Base-by-base conservation (phyloP, 2,329 filamentous ascomycete species). In the Arthrobotrys iridis region DNA sequence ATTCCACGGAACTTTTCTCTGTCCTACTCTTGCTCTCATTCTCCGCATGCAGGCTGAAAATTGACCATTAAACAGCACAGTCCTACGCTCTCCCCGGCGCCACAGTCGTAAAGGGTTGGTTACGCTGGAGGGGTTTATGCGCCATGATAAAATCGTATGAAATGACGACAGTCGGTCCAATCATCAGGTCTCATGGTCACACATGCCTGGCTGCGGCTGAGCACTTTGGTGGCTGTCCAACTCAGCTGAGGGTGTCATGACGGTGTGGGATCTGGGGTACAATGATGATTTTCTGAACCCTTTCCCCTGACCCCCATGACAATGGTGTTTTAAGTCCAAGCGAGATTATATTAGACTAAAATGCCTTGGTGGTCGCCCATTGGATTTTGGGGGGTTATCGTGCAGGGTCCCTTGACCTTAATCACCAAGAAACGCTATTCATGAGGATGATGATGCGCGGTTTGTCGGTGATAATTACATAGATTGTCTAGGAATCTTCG, bases 121-220 rank as follows among this genome's bases (percentile, higher is more conserved):
- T 58, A 45, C 22, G 50, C 59, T 30, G 48, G 65, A 59, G 59
- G 48, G 58, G 24, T 41, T n/a, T 24, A 40, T 46, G 55, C 28
- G 55, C 55, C 35, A 59, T 35, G 55, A 59, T 43, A 30, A 59
- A 13, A 11, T 41, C 35, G 37, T 43, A 59, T 43, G 5, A 62
- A 62, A 62, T 62, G 65, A 70, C 43, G 33, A 24, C 59, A 41
- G 57, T 33, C 50, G 43, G 22, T 48, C 68, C 68, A 73, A 73
- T 73, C 50, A 73, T 26, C 41, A n/a, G 60, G 41, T 37, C 37
- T 65, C 50, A 33, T 55, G 68, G 60, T 59, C 59, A 66, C 68
- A 66, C 59, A 73, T 59, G 50, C 50, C 48, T 11, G 30, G n/a
- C 45, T 73, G 60, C 50, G 68, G 68, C 68, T 73, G 68, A 73